phyloP scores from a whole-genome alignment of 106 monocot species.

The Phalaenopsis aphrodite region DNA sequence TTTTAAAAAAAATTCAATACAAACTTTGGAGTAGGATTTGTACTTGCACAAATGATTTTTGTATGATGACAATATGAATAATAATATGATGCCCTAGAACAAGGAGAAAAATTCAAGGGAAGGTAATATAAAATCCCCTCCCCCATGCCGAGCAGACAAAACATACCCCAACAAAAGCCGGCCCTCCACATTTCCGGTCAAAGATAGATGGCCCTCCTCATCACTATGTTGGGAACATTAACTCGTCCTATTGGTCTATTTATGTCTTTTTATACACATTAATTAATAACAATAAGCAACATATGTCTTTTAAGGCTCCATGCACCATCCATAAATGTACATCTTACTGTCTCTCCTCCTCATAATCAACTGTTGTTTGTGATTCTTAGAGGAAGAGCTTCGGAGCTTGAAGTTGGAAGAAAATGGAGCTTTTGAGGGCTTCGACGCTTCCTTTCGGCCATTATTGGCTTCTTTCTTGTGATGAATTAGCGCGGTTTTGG shows the following conservation, averaged over 20 bases:
- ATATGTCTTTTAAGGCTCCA: not conserved
- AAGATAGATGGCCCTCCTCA: not conserved
- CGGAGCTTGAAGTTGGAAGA: not conserved
- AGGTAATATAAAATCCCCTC: not conserved
- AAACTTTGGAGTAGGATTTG: too few species aligned
- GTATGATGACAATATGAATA: not conserved
- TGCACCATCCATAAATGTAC: not conserved
- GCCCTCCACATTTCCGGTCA: not conserved
- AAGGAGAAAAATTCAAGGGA: not conserved
- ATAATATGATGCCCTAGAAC: not conserved
- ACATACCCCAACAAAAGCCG: not conserved
- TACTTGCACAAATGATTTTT: too few species aligned
- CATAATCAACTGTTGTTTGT: not conserved
- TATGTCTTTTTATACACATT: not conserved
- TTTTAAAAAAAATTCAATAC: too few species aligned
- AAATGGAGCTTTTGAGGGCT: not conserved
- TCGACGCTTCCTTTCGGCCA: not conserved
- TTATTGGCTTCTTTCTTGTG: not conserved
- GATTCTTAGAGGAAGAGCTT: too few species aligned
- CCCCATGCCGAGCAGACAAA: not conserved
- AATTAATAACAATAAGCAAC: not conserved
- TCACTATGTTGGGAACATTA: conserved; percentile 3
- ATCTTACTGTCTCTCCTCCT: not conserved
- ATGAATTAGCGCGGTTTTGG: not conserved
- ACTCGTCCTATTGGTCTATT: not conserved